Evolutionary conservation across 2,329 filamentous ascomycete species (phyloP).

Genomic region (Chaetomiaceae sp.): DNA sequence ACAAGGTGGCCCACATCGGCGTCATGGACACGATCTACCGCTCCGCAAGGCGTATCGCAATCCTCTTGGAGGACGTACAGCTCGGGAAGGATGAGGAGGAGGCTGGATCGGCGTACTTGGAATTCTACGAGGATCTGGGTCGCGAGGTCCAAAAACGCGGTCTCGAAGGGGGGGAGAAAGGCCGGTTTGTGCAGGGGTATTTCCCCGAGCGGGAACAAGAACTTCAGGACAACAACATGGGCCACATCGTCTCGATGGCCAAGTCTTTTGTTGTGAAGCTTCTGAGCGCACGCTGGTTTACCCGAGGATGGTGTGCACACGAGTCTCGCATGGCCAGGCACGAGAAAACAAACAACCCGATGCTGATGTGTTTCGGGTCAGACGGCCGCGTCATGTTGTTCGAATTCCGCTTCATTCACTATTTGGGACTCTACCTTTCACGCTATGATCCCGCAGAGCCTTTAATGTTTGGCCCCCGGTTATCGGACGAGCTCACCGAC

Average conservation of each 20-base stretch:
- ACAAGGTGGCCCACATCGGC: constrained; percentile 19
- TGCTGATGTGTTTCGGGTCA: constrained; percentile 24
- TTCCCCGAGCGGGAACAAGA: constrained; percentile 13
- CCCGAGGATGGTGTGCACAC: constrained; percentile 27
- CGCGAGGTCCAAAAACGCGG: constrained; percentile 1
- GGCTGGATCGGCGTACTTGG: constrained; percentile 17
- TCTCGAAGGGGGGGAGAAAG: constrained; percentile 16
- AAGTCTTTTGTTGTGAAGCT: constrained; percentile 17
- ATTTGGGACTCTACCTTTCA: constrained; percentile 12
- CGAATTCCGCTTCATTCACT: constrained; percentile 26
- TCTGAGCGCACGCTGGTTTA: constrained; percentile 23
- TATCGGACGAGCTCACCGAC: constrained; percentile 1
- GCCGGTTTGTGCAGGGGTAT: constrained; percentile 14
- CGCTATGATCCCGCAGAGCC: background rate
- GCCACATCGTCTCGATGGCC: background rate
- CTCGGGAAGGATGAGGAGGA: constrained; percentile 15
- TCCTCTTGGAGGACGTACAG: constrained; percentile 26
- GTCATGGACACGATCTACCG: constrained; percentile 25
- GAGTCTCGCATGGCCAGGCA: constrained; percentile 24
- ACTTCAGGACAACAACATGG: background rate
- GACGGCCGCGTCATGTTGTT: constrained; percentile 18
- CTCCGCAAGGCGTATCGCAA: constrained; percentile 20
- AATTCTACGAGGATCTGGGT: constrained; percentile 20
- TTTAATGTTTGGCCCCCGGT: background rate
- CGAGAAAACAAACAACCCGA: constrained; percentile 20